Base-by-base conservation (phyloP, 176 grass and related monocot genomes). In the Rhipidocladum racemiflorum region DNA sequence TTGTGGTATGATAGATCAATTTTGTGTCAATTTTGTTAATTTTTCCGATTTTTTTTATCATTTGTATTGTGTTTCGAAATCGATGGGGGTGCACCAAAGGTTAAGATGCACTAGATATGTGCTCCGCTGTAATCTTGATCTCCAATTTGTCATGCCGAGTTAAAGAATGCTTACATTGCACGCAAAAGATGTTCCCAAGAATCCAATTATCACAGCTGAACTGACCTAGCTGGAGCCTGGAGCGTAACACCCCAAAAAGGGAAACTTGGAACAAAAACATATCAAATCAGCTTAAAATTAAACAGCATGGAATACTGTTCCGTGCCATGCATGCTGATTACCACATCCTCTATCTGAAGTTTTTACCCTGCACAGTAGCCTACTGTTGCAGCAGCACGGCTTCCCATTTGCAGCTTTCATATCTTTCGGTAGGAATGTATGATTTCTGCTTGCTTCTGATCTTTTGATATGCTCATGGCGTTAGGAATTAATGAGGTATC, bases 401-500 rank as follows among this genome's bases (percentile, higher is more conserved):
- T 49, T 71, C 68, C 24, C 7, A 17, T 71, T 44, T 46, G 23
- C 68, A 70, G 69, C 7, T 20, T 50, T 72, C 69, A 32, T 20
- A 50, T 72, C 69, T 28, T 50, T 50, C 27, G 25, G 44, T 72
- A 50, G 20, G 29, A 50, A 69, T 12, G 25, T 46, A 27, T 51
- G 25, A 34, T 36, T n/a, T 55, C 48, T 53, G 46, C 29, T 56
- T 53, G 50, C 72, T 23, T 74, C 30, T 24, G 30, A 74, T 4
- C 10, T 55, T 55, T 34, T 21, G 72, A 56, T 56, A 24, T 5
- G 18, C 49, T 74, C 50, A 56, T 16, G 30, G 39, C 51, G 44
- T 62, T 76, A 60, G 70, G 51, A 55, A 69, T 34, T 21, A 72
- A 72, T 57, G 43, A 45, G 51, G 27, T 9, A 74, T 75, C 49